phyloP scores from a whole-genome alignment of 2,329 filamentous ascomycete genomes.

The Torrubiellomyces zombiae region DNA sequence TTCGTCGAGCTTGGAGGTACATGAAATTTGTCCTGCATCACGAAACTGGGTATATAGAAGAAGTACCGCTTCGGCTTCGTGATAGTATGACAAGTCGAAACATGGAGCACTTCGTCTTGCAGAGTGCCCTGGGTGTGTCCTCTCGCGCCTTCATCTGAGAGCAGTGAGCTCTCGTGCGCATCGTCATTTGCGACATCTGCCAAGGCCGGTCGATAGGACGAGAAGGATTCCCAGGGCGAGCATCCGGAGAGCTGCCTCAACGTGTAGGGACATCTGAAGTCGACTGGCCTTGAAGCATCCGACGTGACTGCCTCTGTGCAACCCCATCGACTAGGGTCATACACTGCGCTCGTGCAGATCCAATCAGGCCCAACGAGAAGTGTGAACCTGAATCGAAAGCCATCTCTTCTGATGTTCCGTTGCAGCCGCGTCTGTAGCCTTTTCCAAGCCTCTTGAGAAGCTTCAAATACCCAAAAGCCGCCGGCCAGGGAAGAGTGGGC shows the following conservation, averaged over 20 bases:
- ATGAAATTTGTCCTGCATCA: no score
- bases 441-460: slow-evolving; percentile 6
- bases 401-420: slow-evolving; percentile 1
- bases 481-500: slow-evolving; percentile 3
- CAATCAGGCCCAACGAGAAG: slow-evolving; percentile 11
- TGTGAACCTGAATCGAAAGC: slow-evolving; percentile 8
- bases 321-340: slow-evolving; percentile 8
- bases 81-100: neutral
- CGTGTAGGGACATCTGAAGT: slow-evolving; percentile 10
- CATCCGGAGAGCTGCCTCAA: slow-evolving; percentile 9
- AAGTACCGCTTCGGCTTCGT: neutral
- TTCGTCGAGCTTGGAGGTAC: no score
- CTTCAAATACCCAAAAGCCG: slow-evolving; percentile 12
- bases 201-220: no score
- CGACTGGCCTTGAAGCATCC: slow-evolving; percentile 9
- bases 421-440: slow-evolving; percentile 5
- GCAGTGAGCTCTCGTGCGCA: neutral
- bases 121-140: slow-evolving; percentile 1
- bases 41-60: no score
- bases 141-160: neutral
- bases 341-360: slow-evolving; percentile 4
- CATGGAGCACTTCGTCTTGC: neutral
- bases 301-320: slow-evolving; percentile 10
- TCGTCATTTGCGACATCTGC: neutral
- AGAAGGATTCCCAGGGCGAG: slow-evolving; percentile 5